Percentiles rank a stretch among this genome's conserved stretches.
These are phyloP conservation scores for Pythium guiyangense DNA, from an alignment of 352 stramenopile genomes.

Conservation along the genomic window DNA sequence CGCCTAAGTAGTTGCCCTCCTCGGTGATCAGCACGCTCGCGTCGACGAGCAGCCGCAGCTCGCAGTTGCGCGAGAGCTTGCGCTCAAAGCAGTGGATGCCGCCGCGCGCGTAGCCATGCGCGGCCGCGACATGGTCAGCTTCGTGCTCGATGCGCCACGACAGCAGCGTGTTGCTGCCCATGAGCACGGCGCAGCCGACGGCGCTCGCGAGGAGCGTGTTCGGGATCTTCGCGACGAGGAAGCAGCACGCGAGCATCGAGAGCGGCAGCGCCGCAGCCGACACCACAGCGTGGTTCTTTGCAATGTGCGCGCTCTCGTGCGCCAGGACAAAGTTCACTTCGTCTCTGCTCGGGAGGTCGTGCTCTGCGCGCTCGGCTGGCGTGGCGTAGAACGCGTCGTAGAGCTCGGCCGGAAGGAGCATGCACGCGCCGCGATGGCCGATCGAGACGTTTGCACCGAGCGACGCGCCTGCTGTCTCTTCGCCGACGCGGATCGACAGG, in stretches of 20 bases:
- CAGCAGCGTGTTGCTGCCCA: slow-evolving; percentile 55
- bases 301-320: slow-evolving; percentile 79
- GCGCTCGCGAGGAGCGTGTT: slow-evolving; percentile 67
- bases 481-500: slow-evolving; percentile 60
- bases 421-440: slow-evolving; percentile 41
- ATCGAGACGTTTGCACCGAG: slow-evolving; percentile 65
- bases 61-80: slow-evolving; percentile 69
- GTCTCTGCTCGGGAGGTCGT: slow-evolving; percentile 57
- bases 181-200: slow-evolving; percentile 35
- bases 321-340: slow-evolving; percentile 84
- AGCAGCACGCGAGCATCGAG: slow-evolving; percentile 51
- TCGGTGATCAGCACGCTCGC: slow-evolving; percentile 66
- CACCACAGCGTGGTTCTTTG: slow-evolving; percentile 73
- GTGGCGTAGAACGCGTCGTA: slow-evolving; percentile 78
- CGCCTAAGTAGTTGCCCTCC: slow-evolving; percentile 76
- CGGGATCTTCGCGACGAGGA: slow-evolving; percentile 57
- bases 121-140: slow-evolving; percentile 66
- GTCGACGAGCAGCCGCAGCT: slow-evolving; percentile 50
- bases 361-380: slow-evolving; percentile 31
- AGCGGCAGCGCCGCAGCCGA: slow-evolving; percentile 53
- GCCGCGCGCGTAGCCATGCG: slow-evolving; percentile 56
- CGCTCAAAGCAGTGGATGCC: slow-evolving; percentile 78
- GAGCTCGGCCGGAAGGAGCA: slow-evolving; percentile 73
- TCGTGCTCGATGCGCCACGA: slow-evolving; percentile 82
- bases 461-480: slow-evolving; percentile 56